Base-by-base conservation (phyloP, 768 basidiomycete species). In the Solioccasus polychromus region DNA sequence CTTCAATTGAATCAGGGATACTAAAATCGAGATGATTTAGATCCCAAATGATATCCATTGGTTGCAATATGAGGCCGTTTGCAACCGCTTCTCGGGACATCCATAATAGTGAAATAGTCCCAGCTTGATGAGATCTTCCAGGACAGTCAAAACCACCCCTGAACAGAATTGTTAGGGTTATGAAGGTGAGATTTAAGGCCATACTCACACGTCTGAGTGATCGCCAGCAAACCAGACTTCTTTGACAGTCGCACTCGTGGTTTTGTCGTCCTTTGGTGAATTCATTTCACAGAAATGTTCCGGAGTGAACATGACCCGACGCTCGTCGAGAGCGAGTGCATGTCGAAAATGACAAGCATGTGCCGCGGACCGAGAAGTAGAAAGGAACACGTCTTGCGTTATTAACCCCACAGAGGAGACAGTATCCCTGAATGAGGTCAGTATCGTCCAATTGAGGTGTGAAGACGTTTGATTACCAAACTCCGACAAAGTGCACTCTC, bases 201-300 rank as follows among this genome's bases (percentile, higher is more conserved):
- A 14, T 12, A 44, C 55, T 10, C 22, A 68, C 71, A 47, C 57
- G 51, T 72, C 71, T 17, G 59, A 60, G 29, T 72, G 73, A 25
- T 64, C 59, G 2, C 72, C 81, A 1, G 80, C 67, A 57, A 85
- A 85, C 82, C 83, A 85, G 2, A 86, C 83, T 55, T 86, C 82
- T 43, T 77, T 70, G n/a, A 83, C 45, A 55, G 28, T 55, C 51
- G 36, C 36, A 55, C 35, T 22, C 43, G n/a, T n/a, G n/a, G n/a
- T n/a, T 11, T 29, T 23, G 47, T 47, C 23, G 39, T 51, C 17
- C 14, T 39, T 35, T 62, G 42, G 47, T 6, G 52, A 43, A 25
- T 58, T 68, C 52, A 54, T 54, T 52, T 69, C 61, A 8, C 55
- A 58, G 36, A 66, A 50, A 40, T 72, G 69, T 15, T 63, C 45